Base-by-base conservation (phyloP, 176 grass and related monocot genomes). In the Saccharum officinarum region DNA sequence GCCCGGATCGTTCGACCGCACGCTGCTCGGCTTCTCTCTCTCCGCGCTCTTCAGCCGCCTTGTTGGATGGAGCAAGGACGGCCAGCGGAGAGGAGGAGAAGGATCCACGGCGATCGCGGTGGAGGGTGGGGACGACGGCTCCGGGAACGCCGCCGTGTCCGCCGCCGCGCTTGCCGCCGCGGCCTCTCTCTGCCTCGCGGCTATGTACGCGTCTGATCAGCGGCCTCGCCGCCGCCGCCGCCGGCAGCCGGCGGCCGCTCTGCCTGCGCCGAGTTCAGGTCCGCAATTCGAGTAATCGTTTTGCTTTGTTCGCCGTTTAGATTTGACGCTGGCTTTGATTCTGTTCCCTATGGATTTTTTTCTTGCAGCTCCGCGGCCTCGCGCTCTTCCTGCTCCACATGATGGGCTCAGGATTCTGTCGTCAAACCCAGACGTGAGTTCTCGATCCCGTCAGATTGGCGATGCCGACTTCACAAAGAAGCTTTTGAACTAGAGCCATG, bases 331-430 rank as follows among this genome's bases (percentile, higher is more conserved):
- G 30, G 41, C 47, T 49, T 44, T 71, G 78, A 86, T 72, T 55
- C 25, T 42, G 23, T 68, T 68, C 60, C 26, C 1, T 47, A 1
- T 25, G 4, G 2, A 18, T 73, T 73, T 1, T n/a, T 39, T n/a
- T 4, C 6, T 59, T 83, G 18, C 15, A 80, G 74, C 8, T 9
- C 9, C 37, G 66, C 72, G 75, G 64, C 28, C 60, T 64, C 85
- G 69, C 37, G 69, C 69, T 76, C 31, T 84, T 39, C 81, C 50
- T 20, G 34, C 40, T 3, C 50, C 62, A 17, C 30, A 40, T 1
- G 76, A 87, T 30, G 89, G 89, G 6, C 89, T 91, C 76, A 62
- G 85, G 41, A 76, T 87, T 44, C 31, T 91, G 1, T 80, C 89
- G 6, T 80, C 76, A 11, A 55, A 87, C 20, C 59, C 59, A 25